These are phyloP conservation scores for Sugiyamaella japonica DNA, from an alignment of 1,139 yeast genomes.

Conservation along the genomic window DNA sequence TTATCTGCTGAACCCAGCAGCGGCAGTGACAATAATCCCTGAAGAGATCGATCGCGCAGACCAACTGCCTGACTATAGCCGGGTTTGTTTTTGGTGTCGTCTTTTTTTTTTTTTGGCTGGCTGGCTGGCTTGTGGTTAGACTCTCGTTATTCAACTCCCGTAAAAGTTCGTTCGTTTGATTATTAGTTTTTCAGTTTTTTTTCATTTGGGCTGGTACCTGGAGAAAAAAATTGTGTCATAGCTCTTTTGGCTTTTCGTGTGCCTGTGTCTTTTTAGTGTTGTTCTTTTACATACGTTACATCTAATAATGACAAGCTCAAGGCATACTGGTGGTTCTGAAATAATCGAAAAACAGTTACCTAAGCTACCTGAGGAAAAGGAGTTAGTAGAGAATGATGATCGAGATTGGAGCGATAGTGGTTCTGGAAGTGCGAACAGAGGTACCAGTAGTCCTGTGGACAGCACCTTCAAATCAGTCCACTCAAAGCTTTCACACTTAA, in stretches of 20 bases:
- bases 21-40: no score
- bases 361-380: constrained; percentile 9
- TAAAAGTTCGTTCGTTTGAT: background rate
- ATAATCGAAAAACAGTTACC: constrained; percentile 11
- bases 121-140: background rate
- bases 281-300: background rate
- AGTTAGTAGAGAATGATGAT: constrained; percentile 1
- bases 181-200: background rate
- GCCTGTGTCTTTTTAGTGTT: background rate
- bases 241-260: background rate
- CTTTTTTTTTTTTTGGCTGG: background rate
- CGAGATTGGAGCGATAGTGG: background rate
- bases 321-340: constrained; percentile 2
- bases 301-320: constrained; percentile 5
- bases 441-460: background rate
- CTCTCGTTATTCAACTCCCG: background rate
- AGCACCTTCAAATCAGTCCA: background rate
- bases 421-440: background rate
- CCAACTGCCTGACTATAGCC: background rate
- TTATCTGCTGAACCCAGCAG: no score
- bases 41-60: no score
- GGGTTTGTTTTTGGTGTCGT: background rate
- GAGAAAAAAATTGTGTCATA: background rate
- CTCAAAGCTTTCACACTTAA: constrained; percentile 7
- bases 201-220: constrained; percentile 1